These are phyloP conservation scores for Raffaelea deltoideospora DNA, from an alignment of 2,329 filamentous ascomycete species.

Conservation along the genomic window DNA sequence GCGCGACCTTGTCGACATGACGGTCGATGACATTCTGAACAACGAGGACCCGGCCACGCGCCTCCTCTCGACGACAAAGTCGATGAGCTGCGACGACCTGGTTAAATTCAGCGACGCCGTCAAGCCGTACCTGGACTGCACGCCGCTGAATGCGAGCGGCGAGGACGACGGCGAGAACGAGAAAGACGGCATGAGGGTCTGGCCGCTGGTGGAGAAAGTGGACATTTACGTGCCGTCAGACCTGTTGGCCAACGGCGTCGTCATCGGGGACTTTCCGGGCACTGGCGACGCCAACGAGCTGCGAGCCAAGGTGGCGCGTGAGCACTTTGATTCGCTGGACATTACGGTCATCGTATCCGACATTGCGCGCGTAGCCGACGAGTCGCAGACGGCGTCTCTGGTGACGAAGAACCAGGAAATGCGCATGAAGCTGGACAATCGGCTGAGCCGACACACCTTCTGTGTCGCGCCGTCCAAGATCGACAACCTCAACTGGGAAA, in stretches of 20 bases:
- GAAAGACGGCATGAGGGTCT: slow-evolving; percentile 12
- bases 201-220: slow-evolving; percentile 22
- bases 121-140: slow-evolving; percentile 5
- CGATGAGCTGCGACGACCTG: not conserved
- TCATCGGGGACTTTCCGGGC: slow-evolving; percentile 38
- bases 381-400: slow-evolving; percentile 10
- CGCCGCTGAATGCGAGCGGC: not conserved
- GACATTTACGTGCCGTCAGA: slow-evolving; percentile 27
- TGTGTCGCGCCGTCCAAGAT: slow-evolving; percentile 15
- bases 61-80: not conserved
- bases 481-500: slow-evolving; percentile 13
- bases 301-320: slow-evolving; percentile 12
- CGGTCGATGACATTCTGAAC: not conserved
- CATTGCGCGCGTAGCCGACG: slow-evolving; percentile 13
- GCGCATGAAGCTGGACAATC: slow-evolving; percentile 14
- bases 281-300: slow-evolving; percentile 24
- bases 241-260: slow-evolving; percentile 30
- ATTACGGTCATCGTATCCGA: slow-evolving; percentile 15
- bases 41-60: not conserved
- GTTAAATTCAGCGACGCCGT: not conserved
- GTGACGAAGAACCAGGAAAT: slow-evolving; percentile 14
- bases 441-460: slow-evolving; percentile 10
- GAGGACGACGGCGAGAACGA: not conserved
- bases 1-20: not conserved
- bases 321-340: slow-evolving; percentile 9